These are phyloP conservation scores for Teratosphaeria viscida DNA, from an alignment of 2,329 filamentous ascomycete genomes.

Conservation along the genomic window DNA sequence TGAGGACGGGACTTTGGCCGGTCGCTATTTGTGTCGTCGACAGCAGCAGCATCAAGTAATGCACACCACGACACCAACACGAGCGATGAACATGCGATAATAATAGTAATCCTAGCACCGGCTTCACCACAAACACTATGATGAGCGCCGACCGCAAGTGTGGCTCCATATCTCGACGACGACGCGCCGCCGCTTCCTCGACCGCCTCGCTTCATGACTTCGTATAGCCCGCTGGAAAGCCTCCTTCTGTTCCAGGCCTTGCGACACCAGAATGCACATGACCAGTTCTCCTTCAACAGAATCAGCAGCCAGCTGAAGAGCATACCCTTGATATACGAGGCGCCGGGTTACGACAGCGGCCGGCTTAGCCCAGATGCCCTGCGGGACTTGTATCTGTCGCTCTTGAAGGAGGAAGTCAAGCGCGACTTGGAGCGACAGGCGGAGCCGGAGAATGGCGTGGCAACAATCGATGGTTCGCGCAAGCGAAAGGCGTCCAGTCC, in stretches of 20 bases:
- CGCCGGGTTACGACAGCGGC: slow-evolving; percentile 59
- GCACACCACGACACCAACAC: background rate
- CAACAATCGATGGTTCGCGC: slow-evolving; percentile 45
- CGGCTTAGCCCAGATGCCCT: slow-evolving; percentile 70
- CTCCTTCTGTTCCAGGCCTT: slow-evolving; percentile 76
- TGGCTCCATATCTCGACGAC: slow-evolving; percentile 2
- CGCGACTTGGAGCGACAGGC: slow-evolving; percentile 23
- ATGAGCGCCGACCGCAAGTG: background rate
- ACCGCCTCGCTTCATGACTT: slow-evolving; percentile 28
- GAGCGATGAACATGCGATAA: background rate
- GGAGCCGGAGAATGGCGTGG: slow-evolving; percentile 13
- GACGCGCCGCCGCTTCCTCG: background rate
- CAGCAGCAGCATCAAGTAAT: background rate
- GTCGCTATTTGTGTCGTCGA: background rate
- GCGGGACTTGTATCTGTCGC: slow-evolving; percentile 63
- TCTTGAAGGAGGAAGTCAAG: slow-evolving; percentile 64
- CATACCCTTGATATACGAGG: slow-evolving; percentile 62
- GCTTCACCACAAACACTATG: background rate
- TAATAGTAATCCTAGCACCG: background rate
- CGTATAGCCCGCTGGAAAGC: slow-evolving; percentile 77
- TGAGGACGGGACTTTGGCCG: background rate
- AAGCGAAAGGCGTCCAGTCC: slow-evolving; percentile 67
- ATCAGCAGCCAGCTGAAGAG: slow-evolving; percentile 66
- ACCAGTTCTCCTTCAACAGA: slow-evolving; percentile 49
- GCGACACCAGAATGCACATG: slow-evolving; percentile 51